Conservation (phyloP, 148 eudicot genomes). For the Limonium bicolor region DNA sequence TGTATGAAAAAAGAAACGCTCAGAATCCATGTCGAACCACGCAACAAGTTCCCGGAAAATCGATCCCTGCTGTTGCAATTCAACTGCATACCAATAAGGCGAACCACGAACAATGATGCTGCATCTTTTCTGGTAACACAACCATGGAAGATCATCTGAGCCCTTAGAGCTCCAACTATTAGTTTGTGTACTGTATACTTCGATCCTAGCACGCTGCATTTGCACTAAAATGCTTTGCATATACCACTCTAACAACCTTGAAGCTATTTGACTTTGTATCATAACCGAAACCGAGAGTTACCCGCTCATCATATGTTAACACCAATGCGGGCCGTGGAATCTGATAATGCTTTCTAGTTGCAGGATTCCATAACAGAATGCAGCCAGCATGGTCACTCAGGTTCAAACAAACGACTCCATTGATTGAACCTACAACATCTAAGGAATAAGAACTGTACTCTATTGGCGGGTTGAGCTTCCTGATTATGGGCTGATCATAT, state of each 20-base stretch:
- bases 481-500: constrained; percentile 1
- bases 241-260: constrained; percentile 14
- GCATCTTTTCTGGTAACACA: constrained; percentile 7
- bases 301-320: not conserved
- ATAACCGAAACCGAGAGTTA: constrained; percentile 12
- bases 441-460: constrained; percentile 1
- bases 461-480: constrained; percentile 8
- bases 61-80: constrained; percentile 5
- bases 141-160: constrained; percentile 1
- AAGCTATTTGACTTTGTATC: constrained; percentile 4
- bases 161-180: constrained; percentile 10
- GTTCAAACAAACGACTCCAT: constrained; percentile 14
- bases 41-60: not conserved
- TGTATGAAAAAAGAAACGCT: constrained; percentile 1
- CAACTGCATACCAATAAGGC: constrained; percentile 14
- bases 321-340: constrained; percentile 6
- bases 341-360: constrained; percentile 7
- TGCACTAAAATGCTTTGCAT: constrained; percentile 4
- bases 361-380: constrained; percentile 17
- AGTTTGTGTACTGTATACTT: constrained; percentile 10
- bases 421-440: constrained; percentile 11
- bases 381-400: constrained; percentile 3
- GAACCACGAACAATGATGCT: constrained; percentile 1
- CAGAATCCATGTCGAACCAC: constrained; percentile 11
- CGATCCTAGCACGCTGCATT: constrained; percentile 10